Conservation (phyloP, 352 stramenopile species). For the Globisporangium middletonii region DNA sequence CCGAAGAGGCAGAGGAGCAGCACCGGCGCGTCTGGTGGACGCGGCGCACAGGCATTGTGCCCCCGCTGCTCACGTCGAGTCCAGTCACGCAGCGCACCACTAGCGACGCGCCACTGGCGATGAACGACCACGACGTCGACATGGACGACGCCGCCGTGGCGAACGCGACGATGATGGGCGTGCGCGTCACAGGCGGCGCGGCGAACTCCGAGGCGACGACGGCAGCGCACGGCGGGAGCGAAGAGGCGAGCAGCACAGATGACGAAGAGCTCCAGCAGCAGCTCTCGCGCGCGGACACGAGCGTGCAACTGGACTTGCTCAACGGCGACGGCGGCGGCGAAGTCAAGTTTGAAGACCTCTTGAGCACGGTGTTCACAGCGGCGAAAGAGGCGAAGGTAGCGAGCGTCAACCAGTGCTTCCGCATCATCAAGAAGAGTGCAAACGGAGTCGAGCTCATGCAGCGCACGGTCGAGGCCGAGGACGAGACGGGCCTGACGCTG, state of each 20-base stretch:
- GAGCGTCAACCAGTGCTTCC: slow-evolving; percentile 55
- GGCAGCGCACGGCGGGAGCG: slow-evolving; percentile 15
- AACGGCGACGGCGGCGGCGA: slow-evolving; percentile 33
- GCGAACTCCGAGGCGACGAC: too few species aligned
- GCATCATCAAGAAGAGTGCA: slow-evolving; percentile 41
- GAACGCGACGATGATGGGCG: slow-evolving; percentile 13
- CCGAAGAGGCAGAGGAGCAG: too few species aligned
- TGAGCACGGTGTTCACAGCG: slow-evolving; percentile 51
- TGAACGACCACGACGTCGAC: slow-evolving; percentile 1
- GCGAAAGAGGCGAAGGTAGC: slow-evolving; percentile 41
- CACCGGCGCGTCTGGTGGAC: too few species aligned
- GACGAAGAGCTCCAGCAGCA: slow-evolving; percentile 67
- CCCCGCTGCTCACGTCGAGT: too few species aligned
- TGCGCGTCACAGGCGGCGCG: not conserved
- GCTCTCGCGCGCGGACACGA: slow-evolving; percentile 39
- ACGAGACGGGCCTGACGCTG: slow-evolving; percentile 77
- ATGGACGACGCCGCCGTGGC: slow-evolving; percentile 16
- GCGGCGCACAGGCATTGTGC: too few species aligned
- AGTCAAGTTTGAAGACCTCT: slow-evolving; percentile 57
- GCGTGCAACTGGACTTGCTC: slow-evolving; percentile 14
- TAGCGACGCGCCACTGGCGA: not conserved
- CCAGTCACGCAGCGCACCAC: not conserved
- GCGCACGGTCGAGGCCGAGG: slow-evolving; percentile 47
- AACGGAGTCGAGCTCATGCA: slow-evolving; percentile 45
- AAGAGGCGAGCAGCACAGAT: slow-evolving; percentile 73